Evolutionary conservation across 1,139 yeast species (phyloP).

Genomic region (Debaryomycetaceae sp.): DNA sequence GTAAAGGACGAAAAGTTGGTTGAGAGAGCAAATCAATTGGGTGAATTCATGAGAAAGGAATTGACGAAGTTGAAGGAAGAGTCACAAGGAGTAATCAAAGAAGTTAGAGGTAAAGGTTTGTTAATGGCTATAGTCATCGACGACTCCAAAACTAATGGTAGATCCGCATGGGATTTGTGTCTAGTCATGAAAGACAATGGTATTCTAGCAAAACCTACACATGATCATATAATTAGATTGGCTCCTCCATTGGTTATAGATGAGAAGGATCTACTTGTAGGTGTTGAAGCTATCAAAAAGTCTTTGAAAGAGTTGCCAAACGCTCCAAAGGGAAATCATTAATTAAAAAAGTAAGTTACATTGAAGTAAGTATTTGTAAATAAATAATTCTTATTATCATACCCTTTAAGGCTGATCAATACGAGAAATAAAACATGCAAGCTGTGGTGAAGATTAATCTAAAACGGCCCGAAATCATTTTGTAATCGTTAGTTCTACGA

Average conservation of each 20-base stretch:
- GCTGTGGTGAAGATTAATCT: too few species aligned
- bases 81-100: slow-evolving; percentile 73
- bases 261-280: slow-evolving; percentile 79
- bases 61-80: slow-evolving; percentile 58
- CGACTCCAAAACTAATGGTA: slow-evolving; percentile 76
- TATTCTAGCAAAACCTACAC: slow-evolving; percentile 94
- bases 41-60: slow-evolving; percentile 66
- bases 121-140: slow-evolving; percentile 91
- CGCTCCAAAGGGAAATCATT: slow-evolving; percentile 45
- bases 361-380: too few species aligned
- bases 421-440: too few species aligned
- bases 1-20: slow-evolving; percentile 84
- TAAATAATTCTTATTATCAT: too few species aligned
- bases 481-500: too few species aligned
- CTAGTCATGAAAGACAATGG: slow-evolving; percentile 85
- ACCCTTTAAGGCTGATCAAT: too few species aligned
- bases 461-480: too few species aligned
- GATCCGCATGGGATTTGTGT: slow-evolving; percentile 96
- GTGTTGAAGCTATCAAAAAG: slow-evolving; percentile 67
- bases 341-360: slow-evolving; percentile 9
- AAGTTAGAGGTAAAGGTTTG: slow-evolving; percentile 91
- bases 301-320: slow-evolving; percentile 60
- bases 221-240: slow-evolving; percentile 89
- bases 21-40: slow-evolving; percentile 71
- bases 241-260: slow-evolving; percentile 95